phyloP scores from a whole-genome alignment of 2,329 filamentous ascomycete species.

The Arachnomyces sp. region DNA sequence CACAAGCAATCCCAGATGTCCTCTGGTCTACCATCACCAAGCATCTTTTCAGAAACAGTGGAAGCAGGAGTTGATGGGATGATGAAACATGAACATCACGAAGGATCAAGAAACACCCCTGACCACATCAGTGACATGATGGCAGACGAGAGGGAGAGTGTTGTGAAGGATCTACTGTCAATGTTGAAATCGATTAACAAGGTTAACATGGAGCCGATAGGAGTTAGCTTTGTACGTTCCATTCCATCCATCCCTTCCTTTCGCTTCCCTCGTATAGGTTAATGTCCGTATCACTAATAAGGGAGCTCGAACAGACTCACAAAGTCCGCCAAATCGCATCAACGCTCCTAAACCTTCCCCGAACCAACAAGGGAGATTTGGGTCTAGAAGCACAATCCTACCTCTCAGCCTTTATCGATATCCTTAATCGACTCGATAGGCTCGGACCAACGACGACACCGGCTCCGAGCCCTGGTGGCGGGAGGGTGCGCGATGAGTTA shows the following conservation, averaged over 20 bases:
- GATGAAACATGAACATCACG: conserved; percentile 18
- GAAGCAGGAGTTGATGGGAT: conserved; percentile 16
- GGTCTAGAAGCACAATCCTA: conserved; percentile 60
- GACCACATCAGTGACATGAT: conserved; percentile 55
- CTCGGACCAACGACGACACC: conserved; percentile 33
- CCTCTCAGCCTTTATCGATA: conserved; percentile 62
- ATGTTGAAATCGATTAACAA: conserved; percentile 71
- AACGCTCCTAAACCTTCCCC: conserved; percentile 60
- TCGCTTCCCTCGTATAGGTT: conserved; percentile 21
- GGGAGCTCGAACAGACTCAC: conserved; percentile 46
- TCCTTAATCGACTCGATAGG: conserved; percentile 65
- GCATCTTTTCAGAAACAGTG: conserved; percentile 6
- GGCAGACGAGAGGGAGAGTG: conserved; percentile 67
- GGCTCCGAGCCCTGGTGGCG: conserved; percentile 18
- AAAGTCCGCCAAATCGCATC: conserved; percentile 81
- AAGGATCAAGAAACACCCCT: conserved; percentile 27
- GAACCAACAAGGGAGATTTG: conserved; percentile 44
- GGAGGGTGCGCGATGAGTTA: conserved; percentile 27
- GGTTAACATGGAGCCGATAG: conserved; percentile 71
- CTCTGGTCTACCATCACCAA: conserved; percentile 10
- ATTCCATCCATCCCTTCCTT: conserved; percentile 2
- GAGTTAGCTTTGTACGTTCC: conserved; percentile 52
- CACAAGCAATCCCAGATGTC: conserved; percentile 32
- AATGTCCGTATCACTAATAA: conserved; percentile 1
- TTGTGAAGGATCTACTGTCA: conserved; percentile 68